Conservation (phyloP, 176 grass and related monocot genomes). For the Phyllostachys edulis region DNA sequence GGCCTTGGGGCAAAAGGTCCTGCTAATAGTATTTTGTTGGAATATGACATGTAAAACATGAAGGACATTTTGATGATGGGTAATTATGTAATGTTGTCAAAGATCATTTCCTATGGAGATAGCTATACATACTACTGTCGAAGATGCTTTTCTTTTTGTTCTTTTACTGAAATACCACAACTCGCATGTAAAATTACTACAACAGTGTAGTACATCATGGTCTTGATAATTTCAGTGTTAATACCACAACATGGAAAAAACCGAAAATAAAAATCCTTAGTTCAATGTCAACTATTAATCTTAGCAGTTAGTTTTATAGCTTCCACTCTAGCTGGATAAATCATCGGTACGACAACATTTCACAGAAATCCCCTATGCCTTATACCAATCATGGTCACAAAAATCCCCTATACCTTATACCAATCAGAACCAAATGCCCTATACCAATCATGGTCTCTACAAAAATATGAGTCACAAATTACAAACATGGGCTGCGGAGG, state of each 20-base stretch:
- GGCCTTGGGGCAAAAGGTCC: not conserved
- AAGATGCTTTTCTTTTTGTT: not conserved
- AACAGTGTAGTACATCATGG: not conserved
- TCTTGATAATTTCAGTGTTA: not conserved
- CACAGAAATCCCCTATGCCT: too few relatives aligned
- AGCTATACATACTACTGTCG: not conserved
- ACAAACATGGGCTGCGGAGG: too few relatives aligned
- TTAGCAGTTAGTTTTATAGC: too few relatives aligned
- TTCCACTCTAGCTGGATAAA: too few relatives aligned
- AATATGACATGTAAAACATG: not conserved
- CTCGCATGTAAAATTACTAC: not conserved
- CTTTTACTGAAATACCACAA: not conserved
- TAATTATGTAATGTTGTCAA: not conserved
- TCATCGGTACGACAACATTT: too few relatives aligned
- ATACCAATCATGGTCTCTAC: too few relatives aligned
- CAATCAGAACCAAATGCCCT: too few relatives aligned
- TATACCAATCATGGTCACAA: too few relatives aligned
- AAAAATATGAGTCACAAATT: too few relatives aligned
- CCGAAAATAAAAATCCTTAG: too few relatives aligned
- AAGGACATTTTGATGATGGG: not conserved
- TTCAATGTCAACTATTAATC: too few relatives aligned
- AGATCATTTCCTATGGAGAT: not conserved
- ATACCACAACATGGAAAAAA: not conserved
- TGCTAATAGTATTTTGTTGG: conserved; percentile 11
- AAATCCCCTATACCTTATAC: too few relatives aligned